Base-by-base conservation (phyloP, 768 basidiomycete genomes). In the Leccinum imitatum region DNA sequence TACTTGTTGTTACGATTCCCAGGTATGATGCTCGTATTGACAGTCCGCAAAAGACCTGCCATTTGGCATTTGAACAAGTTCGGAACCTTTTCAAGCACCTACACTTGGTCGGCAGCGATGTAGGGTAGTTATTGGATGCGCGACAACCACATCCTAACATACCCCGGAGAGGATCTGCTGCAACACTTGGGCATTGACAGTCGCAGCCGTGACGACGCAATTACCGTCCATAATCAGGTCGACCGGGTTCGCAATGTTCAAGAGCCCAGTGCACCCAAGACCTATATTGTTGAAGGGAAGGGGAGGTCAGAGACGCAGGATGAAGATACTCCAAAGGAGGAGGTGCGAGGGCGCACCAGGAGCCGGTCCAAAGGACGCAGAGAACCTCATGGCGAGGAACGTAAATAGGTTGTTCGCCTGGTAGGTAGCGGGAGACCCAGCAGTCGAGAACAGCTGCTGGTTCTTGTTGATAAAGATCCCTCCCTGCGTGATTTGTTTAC, bases 1-100 rank as follows among this genome's bases (percentile, higher is more conserved):
- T 79, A 95, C 89, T 98, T 95, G 80, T 90, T 91, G 73, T 96
- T 98, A 65, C 93, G 86, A 74, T 98, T 98, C 46, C 95, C 95
- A 7, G 97, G 95, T 63, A 99, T 82, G 63, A 96, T 83, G 55
- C 95, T 96, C 50, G 86, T 86, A 63, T 80, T 82, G 62, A 99
- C 82, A 11, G 87, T 86, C 73, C 98, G 95, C 57, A 94, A 76
- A 57, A 98, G 81, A 65, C 97, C 97, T 68, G 87, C 89, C 82
- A 97, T 85, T 77, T 95, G 93, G 30, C 9, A 31, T 31, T 31
- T 31, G 30, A 31, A 31, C 30, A 9, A 31, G 30, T 31, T 31
- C 30, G 9, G 30, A 31, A 31, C 30, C 30, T 31, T 10, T 31
- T 31, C 30, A 31, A 31, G 30, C 30, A 31, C 30, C 30, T 31